Evolutionary conservation across 1,139 yeast genomes (phyloP), one percentile per base, ranked within the genome.

Genomic region (Diutina rugosa): DNA sequence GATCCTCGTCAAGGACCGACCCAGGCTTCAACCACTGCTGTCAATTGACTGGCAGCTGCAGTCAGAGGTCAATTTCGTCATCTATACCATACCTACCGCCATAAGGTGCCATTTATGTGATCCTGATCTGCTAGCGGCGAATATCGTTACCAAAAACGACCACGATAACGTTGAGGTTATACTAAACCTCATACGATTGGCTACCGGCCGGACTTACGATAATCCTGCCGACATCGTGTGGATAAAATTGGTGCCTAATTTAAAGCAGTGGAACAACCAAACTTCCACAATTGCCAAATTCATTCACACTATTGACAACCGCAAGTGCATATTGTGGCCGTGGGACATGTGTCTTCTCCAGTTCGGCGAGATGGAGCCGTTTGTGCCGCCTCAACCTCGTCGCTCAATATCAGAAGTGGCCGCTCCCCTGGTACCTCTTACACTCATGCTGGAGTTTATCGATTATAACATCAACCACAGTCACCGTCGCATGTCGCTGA

Each of bases 11-110:
- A 49, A 49, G 16, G 44, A 49, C 16, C 32, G 41, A 2, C 53
- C 53, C 10, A 30, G 21, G n/a, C 28, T 49, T 16, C 21, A 49
- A n/a, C 32, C 32, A 2, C 7, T 44, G 21, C 44, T 16, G 44
- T 28, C 26, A 6, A 10, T 30, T 4, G 53, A 49, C 18, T 47
- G 51, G 51, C 28, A 21, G 32, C 14, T 38, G 6, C 8, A 14
- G 21, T 8, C 10, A 4, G 51, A 47, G 9, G 28, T 49, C 8
- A 56, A 55, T 21, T 79, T 75, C 63, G 86, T 81, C 7, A 69
- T 87, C 0, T 85, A 86, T 62, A 65, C 88, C 55, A 80, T 85
- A 6, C 96, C 96, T 0, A 82, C 90, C 12, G 95, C 91, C 0
- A 82, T 86, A 18, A 70, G 90, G 56, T 87, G 89, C 56, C 84